Percentiles rank a stretch among this genome's conserved stretches.
These are phyloP conservation scores for Aegle marmelos DNA, from an alignment of 345 rosid species.

Conservation along the genomic window DNA sequence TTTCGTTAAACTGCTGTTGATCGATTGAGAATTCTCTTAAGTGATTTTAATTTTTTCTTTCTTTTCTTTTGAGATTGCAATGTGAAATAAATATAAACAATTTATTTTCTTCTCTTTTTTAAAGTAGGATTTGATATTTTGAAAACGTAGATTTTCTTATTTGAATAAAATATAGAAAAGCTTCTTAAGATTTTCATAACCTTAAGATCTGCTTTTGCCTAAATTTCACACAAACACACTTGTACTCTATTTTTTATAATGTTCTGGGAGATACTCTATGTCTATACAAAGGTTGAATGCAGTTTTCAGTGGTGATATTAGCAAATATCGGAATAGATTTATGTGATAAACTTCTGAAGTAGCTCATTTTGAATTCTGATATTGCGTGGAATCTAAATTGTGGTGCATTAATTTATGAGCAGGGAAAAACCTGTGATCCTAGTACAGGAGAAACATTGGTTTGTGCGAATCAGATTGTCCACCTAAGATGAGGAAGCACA, in stretches of 20 bases:
- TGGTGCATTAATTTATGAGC: slow-evolving; percentile 12
- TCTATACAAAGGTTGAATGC: not conserved
- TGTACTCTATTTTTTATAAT: not conserved
- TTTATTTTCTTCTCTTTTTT: not conserved
- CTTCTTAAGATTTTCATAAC: not conserved
- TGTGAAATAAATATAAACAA: not conserved
- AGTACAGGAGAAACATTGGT: slow-evolving; percentile 13
- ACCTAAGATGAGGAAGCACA: not conserved
- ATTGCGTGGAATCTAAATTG: not conserved
- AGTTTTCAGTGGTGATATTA: not conserved
- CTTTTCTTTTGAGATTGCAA: not conserved
- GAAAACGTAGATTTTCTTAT: not conserved
- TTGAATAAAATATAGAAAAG: not conserved
- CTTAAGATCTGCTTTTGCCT: not conserved
- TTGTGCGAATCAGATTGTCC: slow-evolving; percentile 5
- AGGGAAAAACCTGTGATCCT: slow-evolving; percentile 20
- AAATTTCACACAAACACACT: not conserved
- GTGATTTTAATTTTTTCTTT: not conserved
- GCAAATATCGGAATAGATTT: not conserved
- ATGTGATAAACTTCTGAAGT: not conserved
- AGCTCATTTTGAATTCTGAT: not conserved
- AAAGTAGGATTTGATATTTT: not conserved
- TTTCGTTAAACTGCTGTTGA: not conserved
- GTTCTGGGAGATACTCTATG: not conserved
- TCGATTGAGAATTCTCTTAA: not conserved